Percentiles rank a stretch among this genome's conserved stretches.
Evolutionary conservation across 805 yeast genomes (phyloP).

Genomic region (Torulaspora quercuum): DNA sequence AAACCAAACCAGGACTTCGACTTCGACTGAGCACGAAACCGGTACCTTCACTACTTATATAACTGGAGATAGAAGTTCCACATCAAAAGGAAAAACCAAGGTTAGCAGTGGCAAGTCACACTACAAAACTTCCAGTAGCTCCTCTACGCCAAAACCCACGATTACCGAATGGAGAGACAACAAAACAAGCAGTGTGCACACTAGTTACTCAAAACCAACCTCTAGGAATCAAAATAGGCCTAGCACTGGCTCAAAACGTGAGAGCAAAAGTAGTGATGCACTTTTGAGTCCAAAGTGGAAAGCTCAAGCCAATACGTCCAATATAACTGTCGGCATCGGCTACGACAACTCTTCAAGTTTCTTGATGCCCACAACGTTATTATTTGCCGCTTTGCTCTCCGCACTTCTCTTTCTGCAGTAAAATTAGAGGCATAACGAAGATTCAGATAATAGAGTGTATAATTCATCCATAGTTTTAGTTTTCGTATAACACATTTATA

Average conservation of each 20-base stretch:
- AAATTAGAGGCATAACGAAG: slow-evolving; percentile 8
- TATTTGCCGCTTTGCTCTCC: slow-evolving; percentile 18
- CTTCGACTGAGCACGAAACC: too few species aligned
- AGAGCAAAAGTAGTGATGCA: neutral
- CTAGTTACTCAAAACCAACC: neutral
- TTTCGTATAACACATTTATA: too few species aligned
- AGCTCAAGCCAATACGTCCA: slow-evolving; percentile 5
- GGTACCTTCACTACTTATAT: too few species aligned
- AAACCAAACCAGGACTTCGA: too few species aligned
- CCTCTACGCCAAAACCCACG: too few species aligned
- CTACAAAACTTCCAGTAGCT: too few species aligned
- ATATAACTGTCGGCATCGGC: slow-evolving; percentile 8
- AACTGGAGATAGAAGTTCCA: too few species aligned
- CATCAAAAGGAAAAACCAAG: too few species aligned
- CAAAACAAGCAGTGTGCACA: too few species aligned
- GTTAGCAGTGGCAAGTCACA: too few species aligned
- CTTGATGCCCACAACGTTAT: slow-evolving; percentile 18
- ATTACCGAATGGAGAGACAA: too few species aligned
- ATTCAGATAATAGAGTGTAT: slow-evolving; percentile 4
- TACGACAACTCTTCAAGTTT: slow-evolving; percentile 18
- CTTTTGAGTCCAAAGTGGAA: neutral
- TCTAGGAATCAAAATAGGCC: neutral
- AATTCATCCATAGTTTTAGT: too few species aligned
- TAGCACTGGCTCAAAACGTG: neutral
- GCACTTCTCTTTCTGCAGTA: slow-evolving; percentile 17